Conservation (phyloP, 352 stramenopile species). For the Phytophthora parvispora region DNA sequence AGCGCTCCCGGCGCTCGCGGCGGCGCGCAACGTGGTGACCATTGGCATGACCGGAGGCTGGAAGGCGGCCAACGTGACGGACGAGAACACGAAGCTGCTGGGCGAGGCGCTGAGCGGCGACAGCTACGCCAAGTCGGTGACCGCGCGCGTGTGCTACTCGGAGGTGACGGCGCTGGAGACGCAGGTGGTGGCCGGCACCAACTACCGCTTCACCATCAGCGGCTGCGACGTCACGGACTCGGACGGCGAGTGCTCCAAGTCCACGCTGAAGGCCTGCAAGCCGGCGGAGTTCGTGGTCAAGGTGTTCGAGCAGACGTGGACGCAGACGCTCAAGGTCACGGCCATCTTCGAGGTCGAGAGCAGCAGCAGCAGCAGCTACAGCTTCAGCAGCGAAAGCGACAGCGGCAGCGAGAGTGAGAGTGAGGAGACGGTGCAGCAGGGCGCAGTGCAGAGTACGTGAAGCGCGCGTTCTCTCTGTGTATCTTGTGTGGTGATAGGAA, state of each 20-base stretch:
- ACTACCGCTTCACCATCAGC: constrained; percentile 77
- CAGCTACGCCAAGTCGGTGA: constrained; percentile 37
- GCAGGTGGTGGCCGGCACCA: constrained; percentile 81
- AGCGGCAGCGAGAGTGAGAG: not conserved
- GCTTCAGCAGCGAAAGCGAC: not conserved
- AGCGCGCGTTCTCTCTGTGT: constrained; percentile 8
- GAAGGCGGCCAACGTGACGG: constrained; percentile 30
- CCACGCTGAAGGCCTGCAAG: constrained; percentile 36
- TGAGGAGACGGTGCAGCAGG: constrained; percentile 8
- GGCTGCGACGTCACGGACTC: constrained; percentile 53
- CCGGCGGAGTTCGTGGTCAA: constrained; percentile 53
- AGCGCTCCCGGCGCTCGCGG: constrained; percentile 18
- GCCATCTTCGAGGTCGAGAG: constrained; percentile 37
- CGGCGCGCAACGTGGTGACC: constrained; percentile 25
- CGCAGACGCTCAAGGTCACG: constrained; percentile 68
- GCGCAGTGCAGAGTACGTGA: constrained; percentile 35
- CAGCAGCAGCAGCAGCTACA: not conserved
- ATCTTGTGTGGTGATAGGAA: constrained; percentile 6
- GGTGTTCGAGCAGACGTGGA: constrained; percentile 74
- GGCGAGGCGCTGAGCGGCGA: constrained; percentile 31
- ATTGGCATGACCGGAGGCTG: constrained; percentile 38
- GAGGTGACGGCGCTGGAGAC: constrained; percentile 50
- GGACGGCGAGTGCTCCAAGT: constrained; percentile 47
- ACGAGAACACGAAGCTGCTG: constrained; percentile 37
- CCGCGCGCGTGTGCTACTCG: constrained; percentile 53